Evolutionary conservation across 2,329 filamentous ascomycete species (phyloP).

Genomic region (Mollisiaceae sp.): DNA sequence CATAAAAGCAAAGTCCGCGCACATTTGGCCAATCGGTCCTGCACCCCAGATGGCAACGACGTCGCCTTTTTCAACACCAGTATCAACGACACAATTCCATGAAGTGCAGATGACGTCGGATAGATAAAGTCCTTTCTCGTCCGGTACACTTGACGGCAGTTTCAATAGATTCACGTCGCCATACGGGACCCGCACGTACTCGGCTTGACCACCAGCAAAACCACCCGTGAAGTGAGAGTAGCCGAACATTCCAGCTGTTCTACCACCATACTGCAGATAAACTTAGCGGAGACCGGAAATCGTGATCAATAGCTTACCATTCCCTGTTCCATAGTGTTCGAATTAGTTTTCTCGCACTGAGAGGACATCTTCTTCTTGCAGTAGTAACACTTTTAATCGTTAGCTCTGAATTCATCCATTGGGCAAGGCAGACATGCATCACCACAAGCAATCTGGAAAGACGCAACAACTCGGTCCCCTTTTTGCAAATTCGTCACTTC

Average conservation of each 20-base stretch:
- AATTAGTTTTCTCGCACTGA: slow-evolving; percentile 80
- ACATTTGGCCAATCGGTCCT: slow-evolving; percentile 84
- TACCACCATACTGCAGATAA: slow-evolving; percentile 65
- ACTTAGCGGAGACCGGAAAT: background rate
- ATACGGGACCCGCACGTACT: slow-evolving; percentile 82
- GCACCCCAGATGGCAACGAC: slow-evolving; percentile 85
- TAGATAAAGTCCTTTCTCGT: slow-evolving; percentile 80
- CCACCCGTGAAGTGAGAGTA: slow-evolving; percentile 83
- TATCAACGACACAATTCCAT: slow-evolving; percentile 84
- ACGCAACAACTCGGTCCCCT: slow-evolving; percentile 78
- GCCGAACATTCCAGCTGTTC: slow-evolving; percentile 75
- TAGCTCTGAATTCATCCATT: background rate
- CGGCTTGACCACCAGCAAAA: slow-evolving; percentile 85
- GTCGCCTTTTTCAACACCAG: slow-evolving; percentile 77
- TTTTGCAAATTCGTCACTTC: slow-evolving; percentile 57
- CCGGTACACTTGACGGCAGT: slow-evolving; percentile 78
- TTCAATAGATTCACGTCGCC: slow-evolving; percentile 82
- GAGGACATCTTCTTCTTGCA: slow-evolving; percentile 80
- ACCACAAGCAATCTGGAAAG: slow-evolving; percentile 81
- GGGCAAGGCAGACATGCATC: slow-evolving; percentile 46
- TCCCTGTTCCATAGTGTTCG: slow-evolving; percentile 70
- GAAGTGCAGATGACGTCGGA: slow-evolving; percentile 81
- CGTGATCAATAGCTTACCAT: slow-evolving; percentile 51
- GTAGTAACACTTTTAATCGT: slow-evolving; percentile 65
- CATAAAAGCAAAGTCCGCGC: slow-evolving; percentile 73